phyloP scores from a whole-genome alignment of 2,329 filamentous ascomycete genomes.

The Epicoccum nigrum region DNA sequence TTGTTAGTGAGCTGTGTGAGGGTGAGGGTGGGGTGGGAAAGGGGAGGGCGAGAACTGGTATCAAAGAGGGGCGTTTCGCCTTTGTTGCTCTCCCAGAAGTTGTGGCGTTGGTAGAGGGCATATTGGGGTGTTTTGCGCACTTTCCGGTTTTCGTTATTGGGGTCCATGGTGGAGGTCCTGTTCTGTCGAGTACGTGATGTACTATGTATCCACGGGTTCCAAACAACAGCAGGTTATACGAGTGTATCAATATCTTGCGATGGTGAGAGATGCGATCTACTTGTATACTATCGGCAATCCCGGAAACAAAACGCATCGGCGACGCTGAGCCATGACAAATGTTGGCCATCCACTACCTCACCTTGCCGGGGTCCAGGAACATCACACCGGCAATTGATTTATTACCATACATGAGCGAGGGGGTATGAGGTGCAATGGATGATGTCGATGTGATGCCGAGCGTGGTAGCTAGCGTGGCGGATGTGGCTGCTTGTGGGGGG shows the following conservation, averaged over 20 bases:
- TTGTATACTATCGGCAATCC: background rate
- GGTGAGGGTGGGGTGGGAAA: background rate
- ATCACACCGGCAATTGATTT: background rate
- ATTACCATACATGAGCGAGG: background rate
- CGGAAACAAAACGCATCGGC: background rate
- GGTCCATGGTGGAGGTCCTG: slow-evolving; percentile 49
- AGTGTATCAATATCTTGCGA: background rate
- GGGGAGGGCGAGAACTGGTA: slow-evolving; percentile 48
- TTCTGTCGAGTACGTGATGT: background rate
- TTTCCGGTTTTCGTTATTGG: slow-evolving; percentile 59
- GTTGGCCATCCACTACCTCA: background rate
- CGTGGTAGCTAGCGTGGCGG: background rate
- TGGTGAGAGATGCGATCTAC: too few species aligned
- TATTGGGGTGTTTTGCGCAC: slow-evolving; percentile 60
- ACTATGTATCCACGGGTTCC: too few species aligned
- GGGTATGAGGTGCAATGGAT: background rate
- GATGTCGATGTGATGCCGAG: slow-evolving; percentile 2
- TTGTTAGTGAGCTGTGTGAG: background rate
- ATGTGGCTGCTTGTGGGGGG: slow-evolving; percentile 1
- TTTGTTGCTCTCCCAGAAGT: slow-evolving; percentile 61
- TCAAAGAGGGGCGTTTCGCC: slow-evolving; percentile 59
- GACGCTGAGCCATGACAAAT: background rate
- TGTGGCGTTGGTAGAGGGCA: slow-evolving; percentile 61
- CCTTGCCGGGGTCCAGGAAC: background rate
- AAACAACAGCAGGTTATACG: background rate